Conservation (phyloP, 1,284 basidiomycete species). For the Mycosarcoma maydis region DNA sequence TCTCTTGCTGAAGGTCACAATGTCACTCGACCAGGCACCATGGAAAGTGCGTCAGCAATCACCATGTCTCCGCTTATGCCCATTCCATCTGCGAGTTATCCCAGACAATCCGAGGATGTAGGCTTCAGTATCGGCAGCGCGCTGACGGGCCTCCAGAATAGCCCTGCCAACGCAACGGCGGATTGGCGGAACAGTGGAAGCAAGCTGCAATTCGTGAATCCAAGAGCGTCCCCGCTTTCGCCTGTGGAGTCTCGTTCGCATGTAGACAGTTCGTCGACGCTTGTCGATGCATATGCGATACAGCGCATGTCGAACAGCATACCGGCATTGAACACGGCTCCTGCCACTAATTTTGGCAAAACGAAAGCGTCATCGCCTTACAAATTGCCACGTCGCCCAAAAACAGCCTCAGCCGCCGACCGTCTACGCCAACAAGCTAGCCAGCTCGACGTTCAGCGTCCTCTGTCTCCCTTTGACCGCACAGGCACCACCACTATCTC, state of each 20-base stretch:
- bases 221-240: no score
- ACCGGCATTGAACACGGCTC: neutral
- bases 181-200: neutral
- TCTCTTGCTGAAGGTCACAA: slow-evolving; percentile 2
- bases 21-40: neutral
- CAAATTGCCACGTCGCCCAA: slow-evolving; percentile 8
- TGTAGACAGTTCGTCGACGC: neutral
- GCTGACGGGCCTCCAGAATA: slow-evolving; percentile 2
- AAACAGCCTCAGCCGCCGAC: slow-evolving; percentile 23
- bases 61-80: slow-evolving; percentile 8
- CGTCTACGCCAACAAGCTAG: slow-evolving; percentile 8
- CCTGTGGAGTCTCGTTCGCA: no score
- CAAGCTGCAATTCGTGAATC: neutral
- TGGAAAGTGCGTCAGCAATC: slow-evolving; percentile 5
- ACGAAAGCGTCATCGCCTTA: neutral
- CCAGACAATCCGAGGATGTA: slow-evolving; percentile 3
- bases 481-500: slow-evolving; percentile 5
- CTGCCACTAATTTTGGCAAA: neutral
- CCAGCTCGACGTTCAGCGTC: slow-evolving; percentile 15
- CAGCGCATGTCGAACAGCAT: neutral
- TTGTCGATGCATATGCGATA: neutral
- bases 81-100: neutral
- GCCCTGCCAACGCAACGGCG: neutral
- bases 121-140: slow-evolving; percentile 2
- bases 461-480: slow-evolving; percentile 22